Evolutionary conservation across 306 rosid species (phyloP), one percentile per base, ranked within the genome.

Genomic region (Mimosa pudica): DNA sequence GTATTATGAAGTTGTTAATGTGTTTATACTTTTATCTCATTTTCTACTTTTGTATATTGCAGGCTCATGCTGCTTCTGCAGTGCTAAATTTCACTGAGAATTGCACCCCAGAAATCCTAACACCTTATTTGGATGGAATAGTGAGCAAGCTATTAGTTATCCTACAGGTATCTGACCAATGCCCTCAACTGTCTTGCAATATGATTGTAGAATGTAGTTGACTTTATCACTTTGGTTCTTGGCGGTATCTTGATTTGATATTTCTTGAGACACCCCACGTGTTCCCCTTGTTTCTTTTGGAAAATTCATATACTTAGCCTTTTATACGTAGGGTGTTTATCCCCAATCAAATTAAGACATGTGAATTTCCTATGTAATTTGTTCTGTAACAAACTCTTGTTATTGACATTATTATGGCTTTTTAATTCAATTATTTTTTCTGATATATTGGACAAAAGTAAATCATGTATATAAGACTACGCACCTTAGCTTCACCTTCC

Each of bases 11-110:
- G 74, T 49, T 10, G 58, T 42, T 52, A 32, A 63, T 48, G 51
- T 57, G 58, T 42, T 52, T 52, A 55, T 62, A 24, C 60, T 44
- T 52, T 57, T 70, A 79, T 62, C 36, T 61, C 42, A 38, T 47
- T 80, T 81, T 54, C 52, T 48, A 11, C 44, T 54, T 82, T 60
- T 66, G 30, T 1, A 48, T 58, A 46, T 79, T 78, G 47, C 90
- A 89, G 96, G 96, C 96, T 54, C 96, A 89, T 81, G 96, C 96
- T 61, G 96, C 96, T 72, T 91, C 96, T 69, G 96, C 96, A 17
- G 90, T 89, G 68, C 87, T 91, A 44, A 91, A 91, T 82, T 89
- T 91, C 77, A 87, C 91, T 36, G 96, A 91, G 85, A 91, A 89
- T 82, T 91, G 96, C 74, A 89, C 89, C 66, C 87, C 93, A 10